Evolutionary conservation across 305 asterid species (phyloP).

Genomic region (Fraxinus floribunda): DNA sequence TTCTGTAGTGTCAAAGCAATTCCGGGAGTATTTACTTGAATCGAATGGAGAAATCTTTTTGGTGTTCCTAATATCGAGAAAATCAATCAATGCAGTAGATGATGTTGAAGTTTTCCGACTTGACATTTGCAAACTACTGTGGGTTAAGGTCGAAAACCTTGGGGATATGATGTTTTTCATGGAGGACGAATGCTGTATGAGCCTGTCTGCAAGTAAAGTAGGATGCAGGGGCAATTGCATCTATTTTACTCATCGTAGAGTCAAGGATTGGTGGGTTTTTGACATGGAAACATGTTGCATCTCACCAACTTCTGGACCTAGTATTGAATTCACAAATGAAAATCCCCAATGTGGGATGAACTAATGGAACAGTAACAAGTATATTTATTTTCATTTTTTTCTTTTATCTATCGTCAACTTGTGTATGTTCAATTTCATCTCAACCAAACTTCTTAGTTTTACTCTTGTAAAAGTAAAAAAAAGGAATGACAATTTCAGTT

Average conservation of each 20-base stretch:
- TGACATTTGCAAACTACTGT: conserved; percentile 27
- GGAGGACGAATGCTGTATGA: conserved; percentile 36
- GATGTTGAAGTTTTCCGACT: conserved; percentile 45
- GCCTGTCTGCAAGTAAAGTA: conserved; percentile 33
- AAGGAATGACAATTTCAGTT: not conserved
- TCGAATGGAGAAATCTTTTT: conserved; percentile 45
- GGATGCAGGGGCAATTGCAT: conserved; percentile 40
- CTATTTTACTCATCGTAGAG: conserved; percentile 32
- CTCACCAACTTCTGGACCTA: conserved; percentile 5
- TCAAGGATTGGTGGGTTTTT: conserved; percentile 38
- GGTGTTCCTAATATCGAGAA: conserved; percentile 39
- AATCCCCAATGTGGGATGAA: conserved; percentile 18
- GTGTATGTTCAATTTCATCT: not conserved
- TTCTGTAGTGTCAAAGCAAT: conserved; percentile 25
- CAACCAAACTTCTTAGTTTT: not conserved
- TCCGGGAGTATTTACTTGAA: conserved; percentile 39
- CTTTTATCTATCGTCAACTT: not conserved
- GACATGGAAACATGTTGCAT: conserved; percentile 33
- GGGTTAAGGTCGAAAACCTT: conserved; percentile 34
- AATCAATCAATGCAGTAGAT: conserved; percentile 31
- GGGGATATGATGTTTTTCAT: conserved; percentile 40
- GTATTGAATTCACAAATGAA: not conserved
- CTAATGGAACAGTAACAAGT: not conserved
- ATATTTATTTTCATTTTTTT: not conserved
- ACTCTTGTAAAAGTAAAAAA: not conserved